Conservation (phyloP, 805 yeast genomes). For the Starmera dryadoides region DNA sequence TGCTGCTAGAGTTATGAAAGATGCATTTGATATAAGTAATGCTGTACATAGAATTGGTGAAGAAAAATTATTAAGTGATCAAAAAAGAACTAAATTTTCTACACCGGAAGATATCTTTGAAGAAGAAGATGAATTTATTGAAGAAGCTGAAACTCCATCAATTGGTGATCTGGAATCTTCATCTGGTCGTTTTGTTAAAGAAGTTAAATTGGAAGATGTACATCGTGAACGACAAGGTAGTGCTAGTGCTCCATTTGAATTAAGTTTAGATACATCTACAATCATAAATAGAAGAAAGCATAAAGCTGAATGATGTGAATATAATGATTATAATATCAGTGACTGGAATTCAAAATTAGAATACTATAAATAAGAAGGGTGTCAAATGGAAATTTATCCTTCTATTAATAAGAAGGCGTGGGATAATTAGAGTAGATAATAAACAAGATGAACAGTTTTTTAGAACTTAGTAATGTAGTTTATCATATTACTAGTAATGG, state of each 20-base stretch:
- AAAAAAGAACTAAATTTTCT: conserved; percentile 7
- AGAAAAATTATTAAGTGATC: conserved; percentile 8
- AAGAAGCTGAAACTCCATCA: conserved; percentile 3
- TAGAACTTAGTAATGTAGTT: too few relatives aligned
- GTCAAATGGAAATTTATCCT: too few relatives aligned
- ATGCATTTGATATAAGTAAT: conserved; percentile 79
- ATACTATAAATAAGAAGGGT: neutral
- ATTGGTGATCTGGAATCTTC: conserved; percentile 12
- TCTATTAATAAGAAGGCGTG: too few relatives aligned
- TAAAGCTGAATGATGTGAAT: conserved; percentile 5
- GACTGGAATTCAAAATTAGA: too few relatives aligned
- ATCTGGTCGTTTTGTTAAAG: conserved; percentile 12
- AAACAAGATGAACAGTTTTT: too few relatives aligned
- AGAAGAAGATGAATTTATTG: conserved; percentile 19
- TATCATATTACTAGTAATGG: too few relatives aligned
- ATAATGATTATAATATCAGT: neutral
- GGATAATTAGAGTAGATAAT: too few relatives aligned
- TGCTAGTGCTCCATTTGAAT: conserved; percentile 23
- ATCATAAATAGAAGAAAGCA: conserved; percentile 33
- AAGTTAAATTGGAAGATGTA: conserved; percentile 6
- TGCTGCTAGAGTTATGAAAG: conserved; percentile 75
- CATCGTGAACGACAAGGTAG: conserved; percentile 6
- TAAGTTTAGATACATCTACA: conserved; percentile 29
- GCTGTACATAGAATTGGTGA: conserved; percentile 63
- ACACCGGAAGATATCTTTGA: conserved; percentile 12